phyloP scores from a whole-genome alignment of 2,329 filamentous ascomycete species.

The Alternaria incomplexa region DNA sequence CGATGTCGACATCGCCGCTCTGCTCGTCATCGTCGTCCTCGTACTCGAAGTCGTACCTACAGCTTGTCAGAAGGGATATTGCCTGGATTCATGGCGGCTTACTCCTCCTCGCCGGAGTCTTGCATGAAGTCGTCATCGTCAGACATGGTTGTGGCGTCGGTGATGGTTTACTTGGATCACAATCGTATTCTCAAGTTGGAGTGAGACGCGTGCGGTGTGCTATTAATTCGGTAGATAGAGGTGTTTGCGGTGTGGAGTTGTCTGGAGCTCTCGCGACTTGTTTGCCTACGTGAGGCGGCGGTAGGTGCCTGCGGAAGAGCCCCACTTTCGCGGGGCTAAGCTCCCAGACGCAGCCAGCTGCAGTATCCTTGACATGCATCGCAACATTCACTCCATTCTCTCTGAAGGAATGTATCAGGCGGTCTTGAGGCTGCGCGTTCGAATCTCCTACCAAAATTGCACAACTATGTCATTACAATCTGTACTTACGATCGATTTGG shows the following conservation, averaged over 20 bases:
- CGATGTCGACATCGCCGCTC: slow-evolving; percentile 87
- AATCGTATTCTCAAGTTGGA: not conserved
- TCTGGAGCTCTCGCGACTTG: slow-evolving; percentile 13
- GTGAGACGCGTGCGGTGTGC: not conserved
- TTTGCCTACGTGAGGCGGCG: slow-evolving; percentile 19
- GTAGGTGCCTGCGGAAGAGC: slow-evolving; percentile 25
- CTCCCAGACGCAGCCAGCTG: slow-evolving; percentile 1
- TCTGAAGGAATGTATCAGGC: not conserved
- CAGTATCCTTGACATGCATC: slow-evolving; percentile 5
- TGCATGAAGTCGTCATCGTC: slow-evolving; percentile 94
- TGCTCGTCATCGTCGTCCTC: slow-evolving; percentile 93
- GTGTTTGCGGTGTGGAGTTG: not conserved
- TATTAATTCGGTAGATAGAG: not conserved
- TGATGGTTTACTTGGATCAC: not conserved
- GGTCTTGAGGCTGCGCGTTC: not conserved
- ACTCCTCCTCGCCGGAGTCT: slow-evolving; percentile 88
- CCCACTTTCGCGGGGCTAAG: slow-evolving; percentile 12
- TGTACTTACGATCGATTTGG: not conserved
- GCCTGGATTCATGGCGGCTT: slow-evolving; percentile 32
- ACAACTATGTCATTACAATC: not conserved
- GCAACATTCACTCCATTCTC: not conserved
- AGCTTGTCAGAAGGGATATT: slow-evolving; percentile 23
- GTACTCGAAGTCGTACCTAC: slow-evolving; percentile 93
- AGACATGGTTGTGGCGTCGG: slow-evolving; percentile 65
- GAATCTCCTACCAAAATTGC: not conserved